Evolutionary conservation across 1,284 basidiomycete genomes (phyloP), one percentile per base, ranked within the genome.

Genomic region (Sanghuangporus sanghuang): DNA sequence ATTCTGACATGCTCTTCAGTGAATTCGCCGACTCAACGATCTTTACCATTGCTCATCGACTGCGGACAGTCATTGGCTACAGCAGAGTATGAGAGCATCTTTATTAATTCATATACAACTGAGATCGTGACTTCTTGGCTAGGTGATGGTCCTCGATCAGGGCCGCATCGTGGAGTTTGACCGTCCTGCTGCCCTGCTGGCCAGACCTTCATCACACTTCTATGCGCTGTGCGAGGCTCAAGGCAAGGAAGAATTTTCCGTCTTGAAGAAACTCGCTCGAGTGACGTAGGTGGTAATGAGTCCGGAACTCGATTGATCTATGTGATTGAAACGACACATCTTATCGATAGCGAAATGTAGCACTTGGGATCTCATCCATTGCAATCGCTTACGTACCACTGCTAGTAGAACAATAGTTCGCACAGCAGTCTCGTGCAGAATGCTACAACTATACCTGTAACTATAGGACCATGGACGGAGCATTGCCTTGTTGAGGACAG

Each of bases 101-200:
- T 57, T n/a, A 21, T 23, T n/a, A n/a, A 36, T 50, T 18, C 11
- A 50, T 14, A 54, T 16, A 6, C 44, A 16, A 27, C 56, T 61
- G 49, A 21, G 23, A 58, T 42, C 12, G 18, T 57, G 67, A 18
- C 21, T 46, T 16, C 54, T 40, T 52, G n/a, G 38, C 35, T 53
- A 91, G 89, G 85, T 92, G 49, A 92, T 96, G 85, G 80, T 95
- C 46, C 84, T 95, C n/a, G 93, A 95, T 66, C 85, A 93, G 73
- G 92, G 93, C 6, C 82, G 81, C 2, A 93, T 97, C 60, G 80
- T 86, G 2, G 94, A 96, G 71, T 95, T 89, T 69, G 93, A 92
- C 70, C 85, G 84, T 58, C 94, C 95, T 0, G 79, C 79, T 6
- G 79, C 77, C 11, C 79, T 96, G 52, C 80, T 97, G 27, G 77